Conservation (phyloP, 768 basidiomycete genomes). For the Pholiota microspora region DNA sequence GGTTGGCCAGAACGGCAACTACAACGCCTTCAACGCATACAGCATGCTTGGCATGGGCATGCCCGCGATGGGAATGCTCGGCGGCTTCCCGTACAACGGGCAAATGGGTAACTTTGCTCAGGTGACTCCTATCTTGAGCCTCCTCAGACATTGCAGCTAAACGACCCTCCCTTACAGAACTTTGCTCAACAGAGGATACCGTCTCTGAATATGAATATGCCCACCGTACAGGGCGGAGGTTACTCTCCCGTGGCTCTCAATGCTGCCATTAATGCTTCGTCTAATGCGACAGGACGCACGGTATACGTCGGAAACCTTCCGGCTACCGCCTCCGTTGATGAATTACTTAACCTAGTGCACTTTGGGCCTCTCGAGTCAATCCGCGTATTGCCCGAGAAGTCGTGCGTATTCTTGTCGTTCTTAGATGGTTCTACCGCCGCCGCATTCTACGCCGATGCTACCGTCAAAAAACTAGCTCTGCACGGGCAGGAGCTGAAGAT, state of each 20-base stretch:
- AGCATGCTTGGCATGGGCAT: conserved; percentile 82
- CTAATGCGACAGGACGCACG: conserved; percentile 76
- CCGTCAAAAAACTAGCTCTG: conserved; percentile 88
- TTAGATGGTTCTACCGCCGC: conserved; percentile 90
- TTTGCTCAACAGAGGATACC: conserved; percentile 62
- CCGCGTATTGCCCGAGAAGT: conserved; percentile 93
- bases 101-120: conserved; percentile 73
- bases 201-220: conserved; percentile 65
- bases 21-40: conserved; percentile 64
- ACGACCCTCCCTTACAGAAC: conserved; percentile 24
- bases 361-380: conserved; percentile 96
- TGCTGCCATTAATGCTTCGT: conserved; percentile 68
- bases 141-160: conserved; percentile 22
- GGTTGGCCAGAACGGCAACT: conserved; percentile 47
- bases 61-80: conserved; percentile 69
- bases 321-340: conserved; percentile 93
- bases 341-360: conserved; percentile 95
- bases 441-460: conserved; percentile 96
- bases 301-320: conserved; percentile 98
- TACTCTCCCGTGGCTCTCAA: conserved; percentile 80
- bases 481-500: conserved; percentile 98
- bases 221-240: conserved; percentile 54
- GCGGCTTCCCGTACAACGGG: conserved; percentile 66
- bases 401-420: conserved; percentile 98
- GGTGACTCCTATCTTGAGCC: conserved; percentile 31